Evolutionary conservation across 129 eudicot species (phyloP), one percentile per base, ranked within the genome.

Genomic region (Ambrosia trifida): DNA sequence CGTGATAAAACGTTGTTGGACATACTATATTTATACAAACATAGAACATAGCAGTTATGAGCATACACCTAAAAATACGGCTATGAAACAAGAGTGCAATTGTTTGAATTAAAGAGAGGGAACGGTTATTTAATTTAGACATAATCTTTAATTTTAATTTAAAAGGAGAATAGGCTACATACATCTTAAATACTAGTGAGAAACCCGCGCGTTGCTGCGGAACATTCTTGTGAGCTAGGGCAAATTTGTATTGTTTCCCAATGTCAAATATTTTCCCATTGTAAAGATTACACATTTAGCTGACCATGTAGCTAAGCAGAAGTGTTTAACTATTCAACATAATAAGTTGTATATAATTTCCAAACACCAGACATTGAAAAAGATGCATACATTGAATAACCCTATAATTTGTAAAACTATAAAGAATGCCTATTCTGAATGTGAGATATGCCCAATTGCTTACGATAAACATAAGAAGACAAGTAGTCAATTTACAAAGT

Each of bases 371-470:
- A 56, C 13, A 66, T 4, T 4, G 7, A 14, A 67, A 67, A 40
- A 4, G 4, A 24, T 2, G 19, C 31, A 61, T n/a, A 50, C 51
- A 36, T 43, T 30, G 38, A 38, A 70, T 41, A 24, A 46, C 35
- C 0, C 28, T 45, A 19, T 12, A 47, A 50, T 31, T 69, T 35
- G 40, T 64, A 50, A 17, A 40, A 52, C 49, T 13, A 24, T 50
- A 40, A 7, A 56, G 7, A 20, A 45, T 84, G 90, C 99, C 99
- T 88, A 86, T 57, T 64, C 72, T 8, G 94, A 74, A 66, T 95
- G 99, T 64, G 89, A 77, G 69, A 90, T 80, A 78, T 95, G 88
- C 64, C 91, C 91, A 67, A 95, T 81, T 76, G 86, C 99, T 95
- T 89, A 73, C 46, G 72, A 87, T 72, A 46, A 83, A 79, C 67